These are phyloP conservation scores for Dalbergia oliveri DNA, from an alignment of 306 rosid species.

Conservation along the genomic window DNA sequence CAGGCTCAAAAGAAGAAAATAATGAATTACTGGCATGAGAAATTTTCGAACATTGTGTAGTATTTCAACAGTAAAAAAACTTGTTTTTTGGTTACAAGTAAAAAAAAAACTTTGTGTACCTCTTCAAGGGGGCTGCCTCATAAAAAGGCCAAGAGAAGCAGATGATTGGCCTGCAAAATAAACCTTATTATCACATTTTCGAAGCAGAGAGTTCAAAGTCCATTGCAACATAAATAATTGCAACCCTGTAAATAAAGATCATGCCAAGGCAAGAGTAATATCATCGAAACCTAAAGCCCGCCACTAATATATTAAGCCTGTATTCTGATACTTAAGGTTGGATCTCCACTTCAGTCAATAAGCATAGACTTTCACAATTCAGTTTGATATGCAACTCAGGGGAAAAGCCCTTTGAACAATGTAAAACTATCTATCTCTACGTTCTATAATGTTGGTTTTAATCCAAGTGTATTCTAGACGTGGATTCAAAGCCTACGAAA, in stretches of 20 bases:
- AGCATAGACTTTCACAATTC: too few species aligned
- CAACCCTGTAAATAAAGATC: constrained; percentile 1
- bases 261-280: constrained; percentile 32
- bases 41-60: too few species aligned
- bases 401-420: too few species aligned
- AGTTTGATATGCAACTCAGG: too few species aligned
- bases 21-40: too few species aligned
- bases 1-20: too few species aligned
- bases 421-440: too few species aligned
- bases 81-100: too few species aligned
- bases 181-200: constrained; percentile 62
- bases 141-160: constrained; percentile 63
- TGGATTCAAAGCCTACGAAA: too few species aligned
- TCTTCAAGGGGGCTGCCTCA: constrained; percentile 66
- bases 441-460: too few species aligned
- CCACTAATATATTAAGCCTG: not conserved
- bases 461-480: too few species aligned
- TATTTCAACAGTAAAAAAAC: too few species aligned
- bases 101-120: constrained; percentile 45
- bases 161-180: constrained; percentile 76
- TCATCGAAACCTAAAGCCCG: constrained; percentile 20
- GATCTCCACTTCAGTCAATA: constrained; percentile 16
- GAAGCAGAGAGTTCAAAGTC: constrained; percentile 60
- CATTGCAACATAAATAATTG: constrained; percentile 39
- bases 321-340: constrained; percentile 26